Base-by-base conservation (phyloP, 805 yeast species). In the Wickerhamiella shivajii region DNA sequence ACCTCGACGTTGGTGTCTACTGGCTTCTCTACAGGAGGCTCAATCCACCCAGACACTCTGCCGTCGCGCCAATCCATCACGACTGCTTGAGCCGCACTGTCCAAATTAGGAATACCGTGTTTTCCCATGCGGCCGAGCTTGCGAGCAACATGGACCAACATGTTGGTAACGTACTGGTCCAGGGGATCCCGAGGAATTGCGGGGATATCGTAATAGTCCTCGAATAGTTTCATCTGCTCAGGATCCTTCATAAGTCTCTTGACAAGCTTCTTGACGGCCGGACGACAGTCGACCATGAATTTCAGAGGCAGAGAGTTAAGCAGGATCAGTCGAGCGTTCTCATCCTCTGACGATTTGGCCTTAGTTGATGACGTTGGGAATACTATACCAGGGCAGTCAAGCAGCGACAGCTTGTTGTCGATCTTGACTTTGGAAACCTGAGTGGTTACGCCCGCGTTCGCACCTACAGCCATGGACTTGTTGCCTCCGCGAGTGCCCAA, bases 11-110 rank as follows among this genome's bases (percentile, higher is more conserved):
- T 70, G 49, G 42, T 64, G 56, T 48, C 59, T 39, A 58, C 58
- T 45, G 67, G 66, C 9, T 73, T 63, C 21, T 66, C 61, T 10
- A 33, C 44, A 8, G 53, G 48, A 28, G 94, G 93, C 46, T 74
- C 59, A 2, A 80, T 72, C 94, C 95, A 90, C 30, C 96, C 93
- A 36, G 76, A 58, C 47, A 90, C 73, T 53, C 90, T 72, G 39
- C 98, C 98, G 56, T 85, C 96, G 59, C 95, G 74, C 97, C 97
- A 90, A 59, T 90, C 98, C 48, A 71, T 81, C 51, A 90, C 64
- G 9, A 90, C 77, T 23, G 78, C 65, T 47, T 69, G 55, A 23
- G 92, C 94, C 6, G 97, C 93, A 43, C 85, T 67, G 39, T 72
- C 77, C 42, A 90, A 55, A 54, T 90, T 84, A 37, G 97, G 94